Evolutionary conservation across 495 filamentous ascomycete species (phyloP), one percentile per base, ranked within the genome.

Genomic region (Pyrenula massariospora): DNA sequence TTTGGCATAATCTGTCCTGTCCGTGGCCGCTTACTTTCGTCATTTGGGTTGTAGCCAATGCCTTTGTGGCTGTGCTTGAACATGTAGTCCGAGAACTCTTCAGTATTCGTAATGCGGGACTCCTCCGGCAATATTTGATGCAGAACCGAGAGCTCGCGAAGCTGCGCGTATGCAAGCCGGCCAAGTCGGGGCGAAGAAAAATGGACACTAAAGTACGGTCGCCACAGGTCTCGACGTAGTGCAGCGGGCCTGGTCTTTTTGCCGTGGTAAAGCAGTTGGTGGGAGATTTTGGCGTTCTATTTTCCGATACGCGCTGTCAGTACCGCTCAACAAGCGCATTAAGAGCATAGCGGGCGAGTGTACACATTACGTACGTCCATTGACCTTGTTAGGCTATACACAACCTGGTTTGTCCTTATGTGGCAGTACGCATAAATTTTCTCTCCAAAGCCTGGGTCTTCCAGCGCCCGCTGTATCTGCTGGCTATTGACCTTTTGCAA

Each of bases 171-270:
- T 25, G 89, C 86, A 60, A 79, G 76, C 49, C 86, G 81, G 12
- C 93, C 93, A 60, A 89, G 70, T 42, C 74, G 63, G 48, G 75
- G 68, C 25, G 76, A 68, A 22, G 83, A 78, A 68, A 97, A 89
- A 62, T 82, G 72, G 48, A 96, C 82, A 48, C 84, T 77, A 57
- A 82, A 88, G 64, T 93, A 77, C 0, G 88, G 87, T n/a, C 70
- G 70, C 93, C 93, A 98, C 69, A 91, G 81, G 68, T 98, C 93
- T 72, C 89, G 91, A 58, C 93, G 89, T 50, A 97, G 70, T 53
- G 79, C 74, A 55, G 82, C 66, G 2, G 91, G 91, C 31, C 86
- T 77, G 59, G 88, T 85, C 65, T 98, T 93, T 72, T 95, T 95
- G 75, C 91, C 93, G 53, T 89, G 84, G 77, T 83, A 95, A 60